Evolutionary conservation across 345 rosid species (phyloP).

Genomic region (Noccaea bulbosa): DNA sequence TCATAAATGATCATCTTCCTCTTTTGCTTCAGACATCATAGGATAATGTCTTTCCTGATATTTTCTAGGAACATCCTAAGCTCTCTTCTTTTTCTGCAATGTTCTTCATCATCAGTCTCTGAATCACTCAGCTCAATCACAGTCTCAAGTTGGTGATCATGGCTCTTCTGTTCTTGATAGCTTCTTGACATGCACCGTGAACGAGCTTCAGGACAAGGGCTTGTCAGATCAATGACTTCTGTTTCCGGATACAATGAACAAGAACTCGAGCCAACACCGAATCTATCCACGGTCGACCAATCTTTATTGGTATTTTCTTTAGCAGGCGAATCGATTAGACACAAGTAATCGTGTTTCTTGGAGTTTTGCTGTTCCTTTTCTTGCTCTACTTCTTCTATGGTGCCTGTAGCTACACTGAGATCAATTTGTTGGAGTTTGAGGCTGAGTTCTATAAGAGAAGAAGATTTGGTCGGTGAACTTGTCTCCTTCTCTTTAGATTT

Average conservation of each 20-base stretch:
- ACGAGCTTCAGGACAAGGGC: conserved; percentile 60
- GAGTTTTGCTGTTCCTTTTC: conserved; percentile 29
- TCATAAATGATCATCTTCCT: conserved; percentile 27
- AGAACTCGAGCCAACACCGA: neutral
- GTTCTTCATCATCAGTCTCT: conserved; percentile 61
- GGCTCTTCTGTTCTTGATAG: conserved; percentile 38
- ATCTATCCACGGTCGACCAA: conserved; percentile 21
- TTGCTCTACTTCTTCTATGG: conserved; percentile 41
- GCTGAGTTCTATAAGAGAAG: conserved; percentile 53
- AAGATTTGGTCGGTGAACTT: conserved; percentile 36
- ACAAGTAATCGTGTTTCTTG: conserved; percentile 29
- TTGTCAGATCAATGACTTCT: conserved; percentile 73
- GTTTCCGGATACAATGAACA: conserved; percentile 30
- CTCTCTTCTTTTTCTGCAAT: conserved; percentile 64
- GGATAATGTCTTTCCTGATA: conserved; percentile 50
- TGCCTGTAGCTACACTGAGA: conserved; percentile 48
- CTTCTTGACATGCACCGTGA: conserved; percentile 36
- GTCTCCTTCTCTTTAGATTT: conserved; percentile 47
- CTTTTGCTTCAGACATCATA: conserved; percentile 45
- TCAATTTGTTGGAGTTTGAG: conserved; percentile 58
- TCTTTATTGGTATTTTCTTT: conserved; percentile 12
- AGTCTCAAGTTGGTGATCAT: conserved; percentile 34
- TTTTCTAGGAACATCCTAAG: conserved; percentile 63
- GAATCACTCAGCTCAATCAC: conserved; percentile 77
- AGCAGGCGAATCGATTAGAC: conserved; percentile 39